Evolutionary conservation across 768 basidiomycete genomes (phyloP).

Genomic region (Daedalea quercina): DNA sequence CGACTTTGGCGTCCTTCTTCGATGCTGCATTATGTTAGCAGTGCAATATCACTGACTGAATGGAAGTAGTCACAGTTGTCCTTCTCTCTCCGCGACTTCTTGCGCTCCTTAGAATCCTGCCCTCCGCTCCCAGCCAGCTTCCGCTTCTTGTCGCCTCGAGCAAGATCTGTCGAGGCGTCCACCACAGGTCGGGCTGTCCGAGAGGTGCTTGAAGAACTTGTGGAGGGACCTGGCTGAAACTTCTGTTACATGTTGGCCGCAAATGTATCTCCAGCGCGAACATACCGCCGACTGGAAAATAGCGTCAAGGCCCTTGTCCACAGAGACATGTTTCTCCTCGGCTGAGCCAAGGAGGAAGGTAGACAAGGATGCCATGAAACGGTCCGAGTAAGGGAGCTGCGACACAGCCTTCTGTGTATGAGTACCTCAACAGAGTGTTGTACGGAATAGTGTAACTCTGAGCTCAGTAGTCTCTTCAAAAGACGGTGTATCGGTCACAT

Average conservation of each 20-base stretch:
- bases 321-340: constrained; percentile 28
- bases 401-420: no score
- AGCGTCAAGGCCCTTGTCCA: constrained; percentile 42
- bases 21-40: background rate
- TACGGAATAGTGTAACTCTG: no score
- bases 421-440: no score
- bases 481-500: no score
- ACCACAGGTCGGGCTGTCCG: background rate
- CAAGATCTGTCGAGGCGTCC: background rate
- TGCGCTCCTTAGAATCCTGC: constrained; percentile 7
- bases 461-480: no score
- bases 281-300: constrained; percentile 31
- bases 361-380: background rate
- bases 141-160: constrained; percentile 11
- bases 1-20: background rate
- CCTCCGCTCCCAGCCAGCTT: constrained; percentile 6
- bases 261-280: constrained; percentile 1
- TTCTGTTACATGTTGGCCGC: background rate
- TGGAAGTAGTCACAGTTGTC: constrained; percentile 1
- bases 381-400: no score
- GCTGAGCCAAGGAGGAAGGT: background rate
- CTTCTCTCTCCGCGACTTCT: constrained; percentile 7
- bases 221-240: constrained; percentile 7
- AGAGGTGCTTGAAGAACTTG: background rate
- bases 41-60: background rate